Conservation (phyloP, 164 flowering plant genomes). For the Magnolia changhungtana region DNA sequence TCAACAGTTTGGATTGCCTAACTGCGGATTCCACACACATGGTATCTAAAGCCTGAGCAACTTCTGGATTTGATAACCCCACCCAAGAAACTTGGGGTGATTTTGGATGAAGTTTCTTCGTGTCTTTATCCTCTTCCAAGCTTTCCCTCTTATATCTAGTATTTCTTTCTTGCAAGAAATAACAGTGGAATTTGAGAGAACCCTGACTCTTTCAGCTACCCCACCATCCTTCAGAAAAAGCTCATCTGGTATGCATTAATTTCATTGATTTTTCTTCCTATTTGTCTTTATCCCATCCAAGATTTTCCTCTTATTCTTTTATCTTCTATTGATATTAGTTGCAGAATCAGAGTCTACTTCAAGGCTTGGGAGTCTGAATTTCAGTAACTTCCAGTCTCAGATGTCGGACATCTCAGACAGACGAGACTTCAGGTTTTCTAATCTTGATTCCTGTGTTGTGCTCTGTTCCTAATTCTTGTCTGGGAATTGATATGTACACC, state of each 20-base stretch:
- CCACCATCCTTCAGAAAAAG: slow-evolving; percentile 8
- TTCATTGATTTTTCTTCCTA: background rate
- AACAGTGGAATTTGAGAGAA: slow-evolving; percentile 12
- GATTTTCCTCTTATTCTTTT: background rate
- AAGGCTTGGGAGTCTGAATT: slow-evolving; percentile 16
- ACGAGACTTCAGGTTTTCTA: slow-evolving; percentile 33
- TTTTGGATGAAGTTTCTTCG: background rate
- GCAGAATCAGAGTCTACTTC: slow-evolving; percentile 29
- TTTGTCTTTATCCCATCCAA: background rate
- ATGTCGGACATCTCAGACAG: slow-evolving; percentile 23
- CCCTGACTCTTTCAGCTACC: slow-evolving; percentile 8
- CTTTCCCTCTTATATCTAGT: slow-evolving; percentile 1
- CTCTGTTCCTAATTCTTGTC: background rate
- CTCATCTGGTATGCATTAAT: slow-evolving; percentile 15
- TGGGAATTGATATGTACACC: background rate
- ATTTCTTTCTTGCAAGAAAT: slow-evolving; percentile 2
- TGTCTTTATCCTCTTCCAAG: slow-evolving; percentile 3
- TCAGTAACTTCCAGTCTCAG: slow-evolving; percentile 15
- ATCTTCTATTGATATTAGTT: background rate
- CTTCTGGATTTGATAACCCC: background rate
- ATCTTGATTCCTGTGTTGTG: background rate
- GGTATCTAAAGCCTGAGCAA: too few species aligned
- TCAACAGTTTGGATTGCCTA: background rate
- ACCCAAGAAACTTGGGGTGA: background rate
- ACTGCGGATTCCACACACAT: background rate